These are phyloP conservation scores for Marsdenia floribunda DNA, from an alignment of 257 asterid species.

Conservation along the genomic window DNA sequence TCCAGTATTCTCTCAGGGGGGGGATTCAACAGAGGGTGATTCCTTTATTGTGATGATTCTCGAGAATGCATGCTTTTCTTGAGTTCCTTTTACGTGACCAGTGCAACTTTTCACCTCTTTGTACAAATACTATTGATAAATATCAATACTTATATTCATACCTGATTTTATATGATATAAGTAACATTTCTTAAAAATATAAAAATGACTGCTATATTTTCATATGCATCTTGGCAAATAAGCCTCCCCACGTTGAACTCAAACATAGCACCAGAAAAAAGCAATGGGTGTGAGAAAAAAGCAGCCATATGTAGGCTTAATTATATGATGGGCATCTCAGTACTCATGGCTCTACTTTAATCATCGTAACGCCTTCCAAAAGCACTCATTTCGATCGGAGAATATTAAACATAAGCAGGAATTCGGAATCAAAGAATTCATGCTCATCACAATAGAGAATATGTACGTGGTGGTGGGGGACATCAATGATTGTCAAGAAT, in stretches of 20 bases:
- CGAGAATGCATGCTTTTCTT: constrained; percentile 7
- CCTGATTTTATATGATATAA: no score
- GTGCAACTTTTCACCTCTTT: not conserved
- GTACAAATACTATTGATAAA: no score
- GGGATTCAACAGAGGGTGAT: no score
- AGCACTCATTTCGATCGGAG: not conserved
- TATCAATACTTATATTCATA: no score
- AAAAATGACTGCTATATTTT: no score
- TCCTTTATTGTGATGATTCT: not conserved
- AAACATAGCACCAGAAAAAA: not conserved
- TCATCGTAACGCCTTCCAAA: not conserved
- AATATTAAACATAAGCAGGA: not conserved
- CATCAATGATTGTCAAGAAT: not conserved
- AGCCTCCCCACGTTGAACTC: constrained; percentile 5
- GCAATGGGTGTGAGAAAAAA: not conserved
- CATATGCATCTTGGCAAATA: not conserved
- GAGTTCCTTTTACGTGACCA: constrained; percentile 31
- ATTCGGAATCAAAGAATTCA: not conserved
- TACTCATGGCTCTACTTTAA: not conserved
- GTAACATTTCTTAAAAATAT: no score
- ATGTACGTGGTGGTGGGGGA: not conserved
- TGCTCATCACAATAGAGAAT: not conserved
- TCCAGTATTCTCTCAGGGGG: no score
- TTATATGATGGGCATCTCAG: not conserved
- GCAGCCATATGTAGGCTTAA: not conserved